Conservation (phyloP, 192 early-diverging fungal genomes). For the Linnemannia schmuckeri region DNA sequence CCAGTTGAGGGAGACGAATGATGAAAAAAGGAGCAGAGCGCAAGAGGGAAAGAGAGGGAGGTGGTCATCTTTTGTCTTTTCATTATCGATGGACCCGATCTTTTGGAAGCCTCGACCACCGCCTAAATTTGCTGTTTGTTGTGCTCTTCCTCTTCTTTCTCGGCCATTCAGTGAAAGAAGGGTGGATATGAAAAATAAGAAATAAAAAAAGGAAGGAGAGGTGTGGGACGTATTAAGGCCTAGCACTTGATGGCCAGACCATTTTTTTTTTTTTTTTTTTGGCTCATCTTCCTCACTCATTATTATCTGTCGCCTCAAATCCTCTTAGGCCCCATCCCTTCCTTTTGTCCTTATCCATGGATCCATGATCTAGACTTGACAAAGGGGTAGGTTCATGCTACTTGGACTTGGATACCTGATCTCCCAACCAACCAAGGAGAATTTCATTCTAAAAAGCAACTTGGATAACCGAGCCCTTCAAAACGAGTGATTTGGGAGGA, state of each 20-base stretch:
- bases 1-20: background rate
- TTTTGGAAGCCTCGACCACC: background rate
- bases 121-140: background rate
- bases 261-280: background rate
- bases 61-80: background rate
- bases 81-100: background rate
- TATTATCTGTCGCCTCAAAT: background rate
- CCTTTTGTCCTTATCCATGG: background rate
- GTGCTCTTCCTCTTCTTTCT: background rate
- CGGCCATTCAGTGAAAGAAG: background rate
- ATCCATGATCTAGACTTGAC: slow-evolving; percentile 1
- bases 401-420: slow-evolving; percentile 2
- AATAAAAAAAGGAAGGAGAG: background rate
- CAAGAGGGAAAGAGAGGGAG: background rate
- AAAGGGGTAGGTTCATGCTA: background rate
- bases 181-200: too few species aligned
- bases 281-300: background rate
- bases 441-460: background rate
- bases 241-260: background rate
- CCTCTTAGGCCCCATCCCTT: background rate
- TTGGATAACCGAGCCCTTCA: too few species aligned
- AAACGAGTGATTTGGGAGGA: background rate
- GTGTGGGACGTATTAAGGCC: background rate
- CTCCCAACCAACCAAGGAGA: slow-evolving; percentile 6
- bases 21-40: background rate